Conservation (phyloP, 1,284 basidiomycete species). For the Apiotrichum gamsii region DNA sequence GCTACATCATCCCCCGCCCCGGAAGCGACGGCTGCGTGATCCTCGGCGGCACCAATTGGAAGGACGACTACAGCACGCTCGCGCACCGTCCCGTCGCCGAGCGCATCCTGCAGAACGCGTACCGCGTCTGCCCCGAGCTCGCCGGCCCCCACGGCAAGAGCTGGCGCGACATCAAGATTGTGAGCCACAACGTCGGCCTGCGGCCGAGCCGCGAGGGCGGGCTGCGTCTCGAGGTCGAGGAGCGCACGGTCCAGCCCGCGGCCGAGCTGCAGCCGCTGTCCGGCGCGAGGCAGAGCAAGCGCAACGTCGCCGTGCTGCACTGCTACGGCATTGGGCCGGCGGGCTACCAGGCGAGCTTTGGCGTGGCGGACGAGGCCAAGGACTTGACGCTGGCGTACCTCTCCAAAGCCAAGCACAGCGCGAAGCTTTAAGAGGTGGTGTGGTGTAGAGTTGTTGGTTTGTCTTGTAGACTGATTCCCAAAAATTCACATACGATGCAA, state of each 20-base stretch:
- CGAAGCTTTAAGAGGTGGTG: constrained; percentile 12
- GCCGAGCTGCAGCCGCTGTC: constrained; percentile 43
- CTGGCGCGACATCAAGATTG: constrained; percentile 50
- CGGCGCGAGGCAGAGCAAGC: constrained; percentile 45
- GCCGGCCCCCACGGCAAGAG: constrained; percentile 31
- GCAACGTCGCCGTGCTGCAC: constrained; percentile 56
- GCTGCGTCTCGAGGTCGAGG: constrained; percentile 60
- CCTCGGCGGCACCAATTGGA: constrained; percentile 40
- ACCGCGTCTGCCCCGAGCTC: constrained; percentile 42
- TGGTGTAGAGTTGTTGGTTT: too few species aligned
- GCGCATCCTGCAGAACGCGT: constrained; percentile 45
- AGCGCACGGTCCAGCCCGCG: constrained; percentile 37
- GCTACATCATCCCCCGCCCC: constrained; percentile 49
- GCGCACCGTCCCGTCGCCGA: constrained; percentile 33
- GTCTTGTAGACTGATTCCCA: too few species aligned
- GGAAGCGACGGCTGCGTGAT: constrained; percentile 43
- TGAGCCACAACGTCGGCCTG: constrained; percentile 62
- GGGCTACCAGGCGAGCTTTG: constrained; percentile 40
- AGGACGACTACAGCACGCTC: constrained; percentile 34
- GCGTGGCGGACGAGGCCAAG: constrained; percentile 42
- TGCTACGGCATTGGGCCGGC: constrained; percentile 58
- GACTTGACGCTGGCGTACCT: constrained; percentile 25
- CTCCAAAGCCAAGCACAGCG: neutral
- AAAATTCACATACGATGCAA: too few species aligned
- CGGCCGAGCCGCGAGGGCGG: constrained; percentile 65